These are phyloP conservation scores for Syncephalastrum contaminatum DNA, from an alignment of 371 early-diverging fungal genomes.

Conservation along the genomic window DNA sequence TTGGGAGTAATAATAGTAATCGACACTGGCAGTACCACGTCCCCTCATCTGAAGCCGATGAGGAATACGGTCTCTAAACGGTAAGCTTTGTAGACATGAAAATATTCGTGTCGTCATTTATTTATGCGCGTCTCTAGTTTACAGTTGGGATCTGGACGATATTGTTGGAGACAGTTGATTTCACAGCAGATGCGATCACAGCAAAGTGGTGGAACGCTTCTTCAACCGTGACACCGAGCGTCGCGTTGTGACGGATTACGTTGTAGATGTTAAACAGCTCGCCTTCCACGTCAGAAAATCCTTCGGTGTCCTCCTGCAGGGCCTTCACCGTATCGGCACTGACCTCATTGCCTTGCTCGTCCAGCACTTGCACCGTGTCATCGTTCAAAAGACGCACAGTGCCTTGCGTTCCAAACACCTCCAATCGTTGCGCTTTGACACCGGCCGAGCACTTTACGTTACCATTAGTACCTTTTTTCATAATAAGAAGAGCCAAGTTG, in stretches of 20 bases:
- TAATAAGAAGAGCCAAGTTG: neutral
- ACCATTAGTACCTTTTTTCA: neutral
- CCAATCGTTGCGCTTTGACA: constrained; percentile 27
- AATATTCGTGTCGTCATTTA: too few relatives aligned
- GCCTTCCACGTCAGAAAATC: constrained; percentile 45
- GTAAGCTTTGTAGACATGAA: too few relatives aligned
- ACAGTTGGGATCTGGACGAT: constrained; percentile 10
- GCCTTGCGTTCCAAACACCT: constrained; percentile 47
- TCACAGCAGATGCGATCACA: constrained; percentile 39
- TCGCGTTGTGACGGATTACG: constrained; percentile 24
- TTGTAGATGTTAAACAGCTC: constrained; percentile 39
- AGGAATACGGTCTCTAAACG: too few relatives aligned
- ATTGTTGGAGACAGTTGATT: constrained; percentile 37
- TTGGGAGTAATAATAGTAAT: too few relatives aligned
- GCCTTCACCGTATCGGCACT: constrained; percentile 16
- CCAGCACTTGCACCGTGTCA: constrained; percentile 23
- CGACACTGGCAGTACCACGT: too few relatives aligned
- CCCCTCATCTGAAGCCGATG: too few relatives aligned
- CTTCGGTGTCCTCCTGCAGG: constrained; percentile 15
- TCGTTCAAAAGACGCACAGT: constrained; percentile 34
- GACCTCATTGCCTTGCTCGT: constrained; percentile 23
- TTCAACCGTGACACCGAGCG: constrained; percentile 31
- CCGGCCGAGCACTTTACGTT: constrained; percentile 38
- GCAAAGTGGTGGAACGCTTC: constrained; percentile 50
- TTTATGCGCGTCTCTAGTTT: too few relatives aligned